Evolutionary conservation across 2,329 filamentous ascomycete genomes (phyloP).

Genomic region (Botrytis pseudocinerea): DNA sequence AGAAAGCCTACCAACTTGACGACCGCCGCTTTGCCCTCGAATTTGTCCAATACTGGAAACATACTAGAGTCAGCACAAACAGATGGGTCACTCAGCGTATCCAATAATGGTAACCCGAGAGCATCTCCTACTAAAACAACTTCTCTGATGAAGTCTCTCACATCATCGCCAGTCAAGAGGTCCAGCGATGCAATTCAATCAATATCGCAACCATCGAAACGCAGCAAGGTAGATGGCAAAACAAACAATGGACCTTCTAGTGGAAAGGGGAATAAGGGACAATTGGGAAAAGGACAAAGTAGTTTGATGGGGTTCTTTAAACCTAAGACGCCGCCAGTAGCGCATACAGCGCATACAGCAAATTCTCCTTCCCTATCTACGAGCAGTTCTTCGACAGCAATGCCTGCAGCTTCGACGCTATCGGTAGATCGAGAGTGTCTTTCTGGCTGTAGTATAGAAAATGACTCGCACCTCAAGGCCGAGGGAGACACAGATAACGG

Average conservation of each 20-base stretch:
- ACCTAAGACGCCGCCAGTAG: constrained; percentile 47
- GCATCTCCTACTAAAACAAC: background rate
- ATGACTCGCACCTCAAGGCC: background rate
- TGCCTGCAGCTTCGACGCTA: background rate
- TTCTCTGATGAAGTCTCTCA: background rate
- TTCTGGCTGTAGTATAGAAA: background rate
- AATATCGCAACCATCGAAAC: constrained; percentile 46
- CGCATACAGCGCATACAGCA: background rate
- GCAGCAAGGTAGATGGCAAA: constrained; percentile 47
- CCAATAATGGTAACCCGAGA: background rate
- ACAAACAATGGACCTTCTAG: constrained; percentile 31
- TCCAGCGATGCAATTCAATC: constrained; percentile 18
- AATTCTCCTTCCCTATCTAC: background rate
- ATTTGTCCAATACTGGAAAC: background rate
- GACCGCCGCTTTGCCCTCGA: background rate
- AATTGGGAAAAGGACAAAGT: constrained; percentile 46
- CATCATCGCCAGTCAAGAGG: constrained; percentile 27
- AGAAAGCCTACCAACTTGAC: constrained; percentile 46
- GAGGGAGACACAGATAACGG: background rate
- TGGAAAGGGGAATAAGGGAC: constrained; percentile 45
- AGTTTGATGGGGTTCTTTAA: constrained; percentile 77
- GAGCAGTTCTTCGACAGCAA: background rate
- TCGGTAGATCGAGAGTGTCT: background rate
- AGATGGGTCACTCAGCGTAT: background rate
- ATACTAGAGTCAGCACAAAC: background rate